Evolutionary conservation across 371 early-diverging fungal genomes (phyloP).

Genomic region (Saksenaea vasiformis): DNA sequence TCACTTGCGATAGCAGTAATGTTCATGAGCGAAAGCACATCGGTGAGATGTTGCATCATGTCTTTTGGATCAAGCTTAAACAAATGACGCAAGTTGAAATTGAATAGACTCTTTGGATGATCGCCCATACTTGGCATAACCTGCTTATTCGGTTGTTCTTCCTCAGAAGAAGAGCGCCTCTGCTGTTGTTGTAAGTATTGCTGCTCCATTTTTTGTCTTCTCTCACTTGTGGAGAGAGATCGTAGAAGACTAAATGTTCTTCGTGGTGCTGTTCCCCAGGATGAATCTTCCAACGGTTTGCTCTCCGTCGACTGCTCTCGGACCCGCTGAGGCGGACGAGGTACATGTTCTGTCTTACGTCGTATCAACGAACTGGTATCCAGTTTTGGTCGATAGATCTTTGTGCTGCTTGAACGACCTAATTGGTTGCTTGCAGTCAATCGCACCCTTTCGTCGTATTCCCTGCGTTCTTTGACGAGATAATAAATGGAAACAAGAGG

Average conservation of each 20-base stretch:
- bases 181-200: too few relatives aligned
- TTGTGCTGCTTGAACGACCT: slow-evolving; percentile 20
- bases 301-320: too few relatives aligned
- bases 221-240: too few relatives aligned
- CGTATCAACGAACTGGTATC: background rate
- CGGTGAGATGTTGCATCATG: slow-evolving; percentile 28
- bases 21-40: slow-evolving; percentile 20
- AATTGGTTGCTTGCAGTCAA: slow-evolving; percentile 14
- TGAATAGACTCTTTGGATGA: slow-evolving; percentile 36
- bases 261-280: too few relatives aligned
- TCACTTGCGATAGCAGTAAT: slow-evolving; percentile 17
- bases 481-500: slow-evolving; percentile 87
- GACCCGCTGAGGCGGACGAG: background rate
- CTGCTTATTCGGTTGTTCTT: background rate
- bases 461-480: slow-evolving; percentile 75
- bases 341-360: slow-evolving; percentile 9
- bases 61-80: slow-evolving; percentile 27
- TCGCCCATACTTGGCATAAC: slow-evolving; percentile 18
- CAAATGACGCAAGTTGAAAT: slow-evolving; percentile 37
- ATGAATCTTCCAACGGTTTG: too few relatives aligned
- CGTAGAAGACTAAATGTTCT: too few relatives aligned
- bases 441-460: slow-evolving; percentile 19
- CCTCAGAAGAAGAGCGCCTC: background rate
- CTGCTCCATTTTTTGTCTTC: too few relatives aligned
- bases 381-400: too few relatives aligned